A percentile compares a stretch with the other conserved stretches of the same genome.
phyloP scores from a whole-genome alignment of 2,329 filamentous ascomycete genomes.

The Fonsecaea erecta region DNA sequence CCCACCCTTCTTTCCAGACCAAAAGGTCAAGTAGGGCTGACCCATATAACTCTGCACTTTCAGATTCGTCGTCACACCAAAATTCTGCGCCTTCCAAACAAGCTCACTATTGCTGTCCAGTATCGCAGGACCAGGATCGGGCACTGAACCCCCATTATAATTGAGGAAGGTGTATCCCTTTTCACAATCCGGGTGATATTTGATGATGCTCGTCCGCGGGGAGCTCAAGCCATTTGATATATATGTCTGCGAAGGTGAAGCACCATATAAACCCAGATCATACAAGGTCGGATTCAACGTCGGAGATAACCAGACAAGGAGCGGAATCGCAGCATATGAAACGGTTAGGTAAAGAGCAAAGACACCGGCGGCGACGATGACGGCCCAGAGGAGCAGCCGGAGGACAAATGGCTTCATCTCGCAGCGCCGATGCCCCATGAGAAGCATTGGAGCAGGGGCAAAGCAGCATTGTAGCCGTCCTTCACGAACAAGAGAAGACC shows the following conservation, averaged over 20 bases:
- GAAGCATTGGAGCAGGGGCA: constrained; percentile 5
- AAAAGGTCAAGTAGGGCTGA: constrained; percentile 54
- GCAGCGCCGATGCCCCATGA: background rate
- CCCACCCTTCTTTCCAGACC: constrained; percentile 54
- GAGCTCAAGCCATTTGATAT: constrained; percentile 24
- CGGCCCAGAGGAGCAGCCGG: constrained; percentile 9
- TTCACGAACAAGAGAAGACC: background rate
- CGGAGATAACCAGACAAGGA: constrained; percentile 24
- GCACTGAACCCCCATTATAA: constrained; percentile 44
- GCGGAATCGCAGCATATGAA: constrained; percentile 18
- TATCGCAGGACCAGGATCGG: constrained; percentile 50
- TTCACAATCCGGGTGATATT: constrained; percentile 43
- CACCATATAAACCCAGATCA: constrained; percentile 31
- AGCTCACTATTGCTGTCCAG: constrained; percentile 51
- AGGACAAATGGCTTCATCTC: constrained; percentile 17
- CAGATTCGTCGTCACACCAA: constrained; percentile 51
- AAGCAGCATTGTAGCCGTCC: constrained; percentile 10
- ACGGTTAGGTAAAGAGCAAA: constrained; percentile 15
- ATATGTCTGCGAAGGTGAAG: constrained; percentile 22
- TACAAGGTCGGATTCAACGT: constrained; percentile 25
- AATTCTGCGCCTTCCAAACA: constrained; percentile 50
- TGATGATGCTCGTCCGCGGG: constrained; percentile 37
- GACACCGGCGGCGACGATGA: constrained; percentile 1
- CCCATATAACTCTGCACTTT: constrained; percentile 52
- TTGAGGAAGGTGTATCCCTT: constrained; percentile 50